These are phyloP conservation scores for Serendipita sp. DNA, from an alignment of 768 basidiomycete species.

Conservation along the genomic window DNA sequence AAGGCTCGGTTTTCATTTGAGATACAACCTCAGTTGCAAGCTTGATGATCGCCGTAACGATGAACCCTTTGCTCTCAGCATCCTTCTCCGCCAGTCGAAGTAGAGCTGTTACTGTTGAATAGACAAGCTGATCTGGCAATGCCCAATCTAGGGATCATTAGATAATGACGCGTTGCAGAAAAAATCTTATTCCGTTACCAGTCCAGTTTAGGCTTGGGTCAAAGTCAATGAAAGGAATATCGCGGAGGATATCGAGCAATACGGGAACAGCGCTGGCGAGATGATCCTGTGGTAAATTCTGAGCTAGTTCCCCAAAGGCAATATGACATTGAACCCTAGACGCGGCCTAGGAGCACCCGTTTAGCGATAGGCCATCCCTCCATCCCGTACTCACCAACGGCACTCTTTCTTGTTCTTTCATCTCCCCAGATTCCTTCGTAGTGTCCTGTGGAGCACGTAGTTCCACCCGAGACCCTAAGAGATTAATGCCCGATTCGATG, in stretches of 20 bases:
- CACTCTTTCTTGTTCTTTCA: neutral
- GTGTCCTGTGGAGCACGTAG: constrained; percentile 15
- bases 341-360: constrained; percentile 32
- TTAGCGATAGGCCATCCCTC: neutral
- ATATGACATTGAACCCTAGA: constrained; percentile 65
- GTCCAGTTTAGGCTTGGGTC: constrained; percentile 67
- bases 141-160: constrained; percentile 48
- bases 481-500: constrained; percentile 29
- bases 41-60: constrained; percentile 40
- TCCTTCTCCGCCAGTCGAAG: constrained; percentile 45
- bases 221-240: constrained; percentile 62
- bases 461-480: constrained; percentile 47
- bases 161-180: neutral
- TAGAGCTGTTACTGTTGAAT: constrained; percentile 59
- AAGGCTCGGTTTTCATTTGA: constrained; percentile 33
- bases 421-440: neutral
- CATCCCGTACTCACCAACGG: neutral
- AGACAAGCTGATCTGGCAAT: constrained; percentile 70
- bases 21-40: constrained; percentile 45
- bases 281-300: constrained; percentile 41
- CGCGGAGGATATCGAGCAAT: constrained; percentile 50
- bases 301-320: constrained; percentile 64
- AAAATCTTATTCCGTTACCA: constrained; percentile 29
- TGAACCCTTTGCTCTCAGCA: constrained; percentile 30
- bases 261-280: constrained; percentile 38